These are phyloP conservation scores for Rhododendron ovatum DNA, from an alignment of 148 eudicot genomes.

Conservation along the genomic window DNA sequence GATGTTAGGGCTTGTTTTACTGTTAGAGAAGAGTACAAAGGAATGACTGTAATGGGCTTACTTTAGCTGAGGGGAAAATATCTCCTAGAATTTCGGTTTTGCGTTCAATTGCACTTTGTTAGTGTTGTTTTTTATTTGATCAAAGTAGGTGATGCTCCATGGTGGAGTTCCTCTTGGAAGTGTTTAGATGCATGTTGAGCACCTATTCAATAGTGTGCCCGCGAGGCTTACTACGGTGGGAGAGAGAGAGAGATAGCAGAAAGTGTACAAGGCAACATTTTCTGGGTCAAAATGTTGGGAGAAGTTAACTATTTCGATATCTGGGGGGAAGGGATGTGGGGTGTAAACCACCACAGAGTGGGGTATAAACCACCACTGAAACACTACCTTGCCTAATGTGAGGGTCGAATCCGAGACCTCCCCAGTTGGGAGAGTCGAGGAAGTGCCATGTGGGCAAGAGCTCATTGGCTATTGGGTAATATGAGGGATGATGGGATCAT, in stretches of 20 bases:
- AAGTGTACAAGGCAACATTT: not conserved
- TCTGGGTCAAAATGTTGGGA: too few relatives aligned
- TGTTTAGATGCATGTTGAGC: not conserved
- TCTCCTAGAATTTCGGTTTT: not conserved
- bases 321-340: too few relatives aligned
- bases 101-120: not conserved
- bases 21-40: not conserved
- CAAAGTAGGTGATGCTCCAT: not conserved
- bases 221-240: not conserved
- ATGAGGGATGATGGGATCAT: not conserved
- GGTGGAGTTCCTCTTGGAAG: not conserved
- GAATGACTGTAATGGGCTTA: not conserved
- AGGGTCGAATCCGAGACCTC: too few relatives aligned
- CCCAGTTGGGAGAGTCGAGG: too few relatives aligned
- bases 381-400: too few relatives aligned
- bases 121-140: not conserved
- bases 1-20: not conserved
- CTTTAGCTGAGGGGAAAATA: not conserved
- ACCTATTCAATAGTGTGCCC: not conserved
- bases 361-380: too few relatives aligned
- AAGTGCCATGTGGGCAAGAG: too few relatives aligned
- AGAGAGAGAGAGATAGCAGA: not conserved
- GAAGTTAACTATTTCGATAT: too few relatives aligned
- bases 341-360: too few relatives aligned
- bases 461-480: not conserved